These are phyloP conservation scores for Coelastrella sp. DNA, from an alignment of 139 green algal species.

Conservation along the genomic window DNA sequence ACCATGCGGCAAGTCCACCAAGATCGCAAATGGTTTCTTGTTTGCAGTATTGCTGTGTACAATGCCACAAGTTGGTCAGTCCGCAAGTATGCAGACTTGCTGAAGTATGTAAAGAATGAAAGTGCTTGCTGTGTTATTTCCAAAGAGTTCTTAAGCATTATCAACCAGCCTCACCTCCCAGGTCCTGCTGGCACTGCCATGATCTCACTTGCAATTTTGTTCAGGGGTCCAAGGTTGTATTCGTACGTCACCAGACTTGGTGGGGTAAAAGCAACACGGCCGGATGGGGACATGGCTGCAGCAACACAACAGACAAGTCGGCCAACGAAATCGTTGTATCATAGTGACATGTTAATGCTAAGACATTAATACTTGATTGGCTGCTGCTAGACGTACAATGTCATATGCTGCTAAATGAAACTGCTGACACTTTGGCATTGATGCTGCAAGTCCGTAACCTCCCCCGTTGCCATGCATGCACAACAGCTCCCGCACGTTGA, in stretches of 20 bases:
- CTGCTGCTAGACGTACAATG: too few species aligned
- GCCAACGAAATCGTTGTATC: background rate
- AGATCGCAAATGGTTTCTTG: too few species aligned
- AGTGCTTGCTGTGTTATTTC: background rate
- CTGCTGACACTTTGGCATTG: too few species aligned
- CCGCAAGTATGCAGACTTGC: background rate
- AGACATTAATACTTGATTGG: too few species aligned
- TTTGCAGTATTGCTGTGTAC: too few species aligned
- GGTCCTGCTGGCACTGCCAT: slow-evolving; percentile 35
- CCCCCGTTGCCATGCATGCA: too few species aligned
- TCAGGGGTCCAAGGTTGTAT: background rate
- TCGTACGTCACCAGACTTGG: slow-evolving; percentile 1
- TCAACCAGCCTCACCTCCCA: background rate
- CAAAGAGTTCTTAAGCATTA: too few species aligned
- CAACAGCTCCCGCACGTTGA: too few species aligned
- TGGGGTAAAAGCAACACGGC: slow-evolving; percentile 17
- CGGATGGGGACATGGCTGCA: slow-evolving; percentile 22
- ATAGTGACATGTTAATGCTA: too few species aligned
- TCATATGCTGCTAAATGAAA: too few species aligned
- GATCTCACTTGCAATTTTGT: slow-evolving; percentile 13
- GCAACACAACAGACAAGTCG: background rate
- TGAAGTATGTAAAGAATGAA: background rate
- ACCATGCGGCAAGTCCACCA: too few species aligned
- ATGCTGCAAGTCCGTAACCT: too few species aligned
- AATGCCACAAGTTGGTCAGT: background rate